These are phyloP conservation scores for Globisporangium takayamanum DNA, from an alignment of 352 stramenopile genomes.

Conservation along the genomic window DNA sequence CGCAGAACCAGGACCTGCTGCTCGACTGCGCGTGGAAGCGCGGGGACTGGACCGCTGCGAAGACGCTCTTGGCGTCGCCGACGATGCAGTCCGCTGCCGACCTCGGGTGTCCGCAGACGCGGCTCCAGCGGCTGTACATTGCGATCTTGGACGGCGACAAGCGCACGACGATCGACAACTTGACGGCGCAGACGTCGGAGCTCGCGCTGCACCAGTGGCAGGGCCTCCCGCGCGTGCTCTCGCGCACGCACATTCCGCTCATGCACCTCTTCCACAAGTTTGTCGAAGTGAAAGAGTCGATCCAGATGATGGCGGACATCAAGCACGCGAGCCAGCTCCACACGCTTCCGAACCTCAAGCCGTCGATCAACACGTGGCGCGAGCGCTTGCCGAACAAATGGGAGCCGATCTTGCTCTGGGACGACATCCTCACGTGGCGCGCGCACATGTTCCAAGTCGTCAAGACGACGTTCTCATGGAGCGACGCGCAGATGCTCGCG, in stretches of 20 bases:
- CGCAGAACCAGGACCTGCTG: conserved; percentile 89
- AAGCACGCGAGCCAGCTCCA: conserved; percentile 76
- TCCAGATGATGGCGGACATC: conserved; percentile 89
- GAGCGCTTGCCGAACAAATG: conserved; percentile 92
- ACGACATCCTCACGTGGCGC: conserved; percentile 91
- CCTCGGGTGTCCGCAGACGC: conserved; percentile 65
- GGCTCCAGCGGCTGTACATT: conserved; percentile 84
- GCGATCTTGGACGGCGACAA: conserved; percentile 84
- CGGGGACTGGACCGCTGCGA: conserved; percentile 83
- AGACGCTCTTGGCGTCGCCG: conserved; percentile 63
- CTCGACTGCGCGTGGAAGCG: conserved; percentile 92
- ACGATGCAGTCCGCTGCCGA: conserved; percentile 59
- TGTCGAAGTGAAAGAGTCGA: conserved; percentile 90
- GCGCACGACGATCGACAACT: conserved; percentile 49
- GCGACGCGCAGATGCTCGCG: conserved; percentile 81
- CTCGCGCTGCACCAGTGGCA: conserved; percentile 88
- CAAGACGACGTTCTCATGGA: conserved; percentile 86
- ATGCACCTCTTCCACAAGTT: conserved; percentile 90
- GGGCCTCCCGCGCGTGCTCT: conserved; percentile 73
- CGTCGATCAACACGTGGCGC: conserved; percentile 90
- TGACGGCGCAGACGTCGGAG: conserved; percentile 70
- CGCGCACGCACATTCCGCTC: conserved; percentile 68
- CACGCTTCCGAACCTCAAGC: conserved; percentile 87
- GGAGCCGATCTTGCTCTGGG: conserved; percentile 90
- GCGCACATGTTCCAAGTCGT: conserved; percentile 91